These are phyloP conservation scores for Podosphaera fusca DNA, from an alignment of 2,329 filamentous ascomycete genomes.

Conservation along the genomic window DNA sequence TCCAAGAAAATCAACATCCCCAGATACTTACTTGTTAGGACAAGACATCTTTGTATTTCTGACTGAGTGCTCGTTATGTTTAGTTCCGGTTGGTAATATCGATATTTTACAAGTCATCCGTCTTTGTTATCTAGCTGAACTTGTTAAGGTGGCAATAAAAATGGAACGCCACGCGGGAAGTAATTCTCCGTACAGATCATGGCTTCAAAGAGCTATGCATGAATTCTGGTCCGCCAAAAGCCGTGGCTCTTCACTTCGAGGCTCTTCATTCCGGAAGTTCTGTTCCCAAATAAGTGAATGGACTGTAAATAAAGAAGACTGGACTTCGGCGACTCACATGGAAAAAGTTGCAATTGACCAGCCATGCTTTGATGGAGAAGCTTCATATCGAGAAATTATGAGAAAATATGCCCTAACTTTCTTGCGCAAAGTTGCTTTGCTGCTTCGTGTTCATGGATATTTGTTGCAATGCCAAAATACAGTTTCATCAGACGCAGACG, in stretches of 20 bases:
- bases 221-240: background rate
- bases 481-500: slow-evolving; percentile 40
- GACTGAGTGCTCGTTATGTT: slow-evolving; percentile 50
- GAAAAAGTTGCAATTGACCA: slow-evolving; percentile 29
- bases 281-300: slow-evolving; percentile 7
- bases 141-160: slow-evolving; percentile 54
- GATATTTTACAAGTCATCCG: slow-evolving; percentile 62
- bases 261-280: slow-evolving; percentile 9
- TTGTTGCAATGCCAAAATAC: slow-evolving; percentile 56
- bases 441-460: slow-evolving; percentile 72
- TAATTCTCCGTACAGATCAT: slow-evolving; percentile 23
- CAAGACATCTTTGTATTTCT: slow-evolving; percentile 62
- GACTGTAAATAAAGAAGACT: background rate
- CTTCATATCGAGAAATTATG: slow-evolving; percentile 35
- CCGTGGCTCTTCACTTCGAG: slow-evolving; percentile 1
- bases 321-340: slow-evolving; percentile 10
- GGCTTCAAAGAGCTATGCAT: slow-evolving; percentile 4
- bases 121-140: slow-evolving; percentile 74
- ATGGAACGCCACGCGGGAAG: slow-evolving; percentile 30
- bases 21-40: slow-evolving; percentile 25
- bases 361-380: slow-evolving; percentile 27
- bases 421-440: slow-evolving; percentile 60
- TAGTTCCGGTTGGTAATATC: slow-evolving; percentile 42
- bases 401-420: slow-evolving; percentile 77
- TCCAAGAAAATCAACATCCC: background rate